These are phyloP conservation scores for Aureobasidium sp. DNA, from an alignment of 2,329 filamentous ascomycete genomes.

Conservation along the genomic window DNA sequence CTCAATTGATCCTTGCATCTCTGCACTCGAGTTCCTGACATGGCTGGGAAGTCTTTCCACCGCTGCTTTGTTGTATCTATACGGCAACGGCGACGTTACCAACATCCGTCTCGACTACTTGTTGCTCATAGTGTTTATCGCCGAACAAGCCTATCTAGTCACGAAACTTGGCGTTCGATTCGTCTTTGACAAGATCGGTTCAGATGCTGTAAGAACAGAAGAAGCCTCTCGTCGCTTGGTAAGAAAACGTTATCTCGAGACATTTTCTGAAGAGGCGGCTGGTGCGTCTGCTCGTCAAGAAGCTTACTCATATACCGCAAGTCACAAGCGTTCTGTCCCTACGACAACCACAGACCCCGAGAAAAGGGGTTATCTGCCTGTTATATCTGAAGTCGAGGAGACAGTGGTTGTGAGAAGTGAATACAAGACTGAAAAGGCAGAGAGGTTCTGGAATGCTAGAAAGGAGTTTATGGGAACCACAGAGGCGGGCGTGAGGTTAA, in stretches of 20 bases:
- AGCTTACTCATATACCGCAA: not conserved
- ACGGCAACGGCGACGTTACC: not conserved
- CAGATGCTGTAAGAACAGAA: not conserved
- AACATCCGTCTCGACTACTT: not conserved
- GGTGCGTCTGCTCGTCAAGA: not conserved
- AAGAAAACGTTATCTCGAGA: constrained; percentile 7
- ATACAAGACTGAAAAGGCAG: not conserved
- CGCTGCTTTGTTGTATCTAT: not conserved
- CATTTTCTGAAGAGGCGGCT: not conserved
- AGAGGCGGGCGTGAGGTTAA: not conserved
- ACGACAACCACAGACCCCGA: not conserved
- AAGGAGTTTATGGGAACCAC: not conserved
- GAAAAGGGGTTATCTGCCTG: not conserved
- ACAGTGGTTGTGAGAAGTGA: not conserved
- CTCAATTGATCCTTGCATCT: not conserved
- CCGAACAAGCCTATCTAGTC: not conserved
- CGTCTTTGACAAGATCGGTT: constrained; percentile 1
- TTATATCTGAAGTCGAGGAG: not conserved
- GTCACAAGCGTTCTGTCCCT: not conserved
- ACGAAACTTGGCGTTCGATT: not conserved
- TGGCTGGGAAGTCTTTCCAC: not conserved
- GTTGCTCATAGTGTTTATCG: not conserved
- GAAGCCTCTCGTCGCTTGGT: not conserved
- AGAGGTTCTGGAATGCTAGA: not conserved
- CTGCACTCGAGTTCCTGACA: not conserved